Conservation (phyloP, 176 grass and related monocot genomes). For the Phoenix roebelenii region DNA sequence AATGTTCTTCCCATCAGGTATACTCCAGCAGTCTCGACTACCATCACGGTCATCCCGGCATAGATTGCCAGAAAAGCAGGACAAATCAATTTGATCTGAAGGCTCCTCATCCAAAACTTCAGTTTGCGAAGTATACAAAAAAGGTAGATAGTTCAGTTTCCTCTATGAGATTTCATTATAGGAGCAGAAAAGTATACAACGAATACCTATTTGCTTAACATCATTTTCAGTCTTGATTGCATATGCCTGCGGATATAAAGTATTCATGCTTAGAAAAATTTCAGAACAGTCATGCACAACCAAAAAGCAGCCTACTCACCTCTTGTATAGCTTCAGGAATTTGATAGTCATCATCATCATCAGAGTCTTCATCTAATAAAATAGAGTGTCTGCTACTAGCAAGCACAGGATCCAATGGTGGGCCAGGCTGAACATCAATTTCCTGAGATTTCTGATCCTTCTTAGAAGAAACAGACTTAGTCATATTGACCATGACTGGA, state of each 20-base stretch:
- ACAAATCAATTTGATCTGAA: conserved; percentile 60
- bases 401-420: conserved; percentile 27
- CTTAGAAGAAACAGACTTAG: conserved; percentile 28
- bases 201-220: conserved; percentile 43
- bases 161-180: neutral
- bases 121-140: neutral
- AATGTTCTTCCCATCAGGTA: conserved; percentile 82
- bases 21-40: conserved; percentile 61
- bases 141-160: neutral
- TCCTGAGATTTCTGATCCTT: conserved; percentile 41
- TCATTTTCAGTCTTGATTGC: conserved; percentile 34
- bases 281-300: neutral
- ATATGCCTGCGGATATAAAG: conserved; percentile 34
- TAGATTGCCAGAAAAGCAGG: conserved; percentile 69
- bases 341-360: conserved; percentile 92
- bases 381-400: conserved; percentile 26
- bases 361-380: conserved; percentile 73
- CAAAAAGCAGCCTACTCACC: conserved; percentile 29
- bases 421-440: conserved; percentile 12
- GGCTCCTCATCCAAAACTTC: conserved; percentile 21
- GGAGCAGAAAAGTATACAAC: conserved; percentile 15
- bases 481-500: conserved; percentile 60
- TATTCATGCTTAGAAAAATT: too few species aligned
- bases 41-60: conserved; percentile 57
- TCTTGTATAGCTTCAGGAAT: conserved; percentile 41